phyloP scores from a whole-genome alignment of 805 yeast genomes.

The Cyberlindnera amylophila region DNA sequence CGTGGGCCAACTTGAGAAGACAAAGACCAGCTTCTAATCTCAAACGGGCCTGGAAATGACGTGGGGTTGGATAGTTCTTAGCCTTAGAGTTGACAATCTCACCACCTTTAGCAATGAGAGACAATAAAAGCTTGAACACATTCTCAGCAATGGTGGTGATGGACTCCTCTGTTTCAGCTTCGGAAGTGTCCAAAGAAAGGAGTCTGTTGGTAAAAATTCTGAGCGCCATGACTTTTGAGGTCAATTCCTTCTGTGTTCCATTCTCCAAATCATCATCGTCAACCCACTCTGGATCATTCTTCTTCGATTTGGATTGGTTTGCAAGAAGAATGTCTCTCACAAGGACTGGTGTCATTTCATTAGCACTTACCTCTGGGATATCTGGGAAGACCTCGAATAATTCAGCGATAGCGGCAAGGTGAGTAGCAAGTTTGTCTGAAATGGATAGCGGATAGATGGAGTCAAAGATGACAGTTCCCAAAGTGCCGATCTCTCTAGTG shows the following conservation, averaged over 20 bases:
- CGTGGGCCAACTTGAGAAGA: constrained; percentile 60
- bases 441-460: constrained; percentile 49
- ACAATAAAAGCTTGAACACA: constrained; percentile 60
- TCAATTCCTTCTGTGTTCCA: constrained; percentile 31
- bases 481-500: constrained; percentile 39
- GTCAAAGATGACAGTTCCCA: constrained; percentile 37
- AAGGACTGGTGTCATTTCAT: constrained; percentile 55
- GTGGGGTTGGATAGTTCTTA: constrained; percentile 58
- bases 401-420: constrained; percentile 58
- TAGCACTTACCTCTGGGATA: constrained; percentile 47
- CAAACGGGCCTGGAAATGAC: constrained; percentile 52
- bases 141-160: constrained; percentile 50
- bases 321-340: constrained; percentile 59
- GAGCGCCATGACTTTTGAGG: constrained; percentile 50
- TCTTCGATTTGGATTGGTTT: constrained; percentile 38
- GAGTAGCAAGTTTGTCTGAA: constrained; percentile 43
- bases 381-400: constrained; percentile 46
- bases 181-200: constrained; percentile 31
- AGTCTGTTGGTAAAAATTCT: constrained; percentile 59
- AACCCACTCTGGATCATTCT: constrained; percentile 42
- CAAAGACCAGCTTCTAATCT: constrained; percentile 66
- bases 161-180: constrained; percentile 33
- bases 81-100: constrained; percentile 54
- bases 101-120: constrained; percentile 72
- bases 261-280: constrained; percentile 39